phyloP scores from a whole-genome alignment of 2,329 filamentous ascomycete genomes.

The Botrytis byssoidea region DNA sequence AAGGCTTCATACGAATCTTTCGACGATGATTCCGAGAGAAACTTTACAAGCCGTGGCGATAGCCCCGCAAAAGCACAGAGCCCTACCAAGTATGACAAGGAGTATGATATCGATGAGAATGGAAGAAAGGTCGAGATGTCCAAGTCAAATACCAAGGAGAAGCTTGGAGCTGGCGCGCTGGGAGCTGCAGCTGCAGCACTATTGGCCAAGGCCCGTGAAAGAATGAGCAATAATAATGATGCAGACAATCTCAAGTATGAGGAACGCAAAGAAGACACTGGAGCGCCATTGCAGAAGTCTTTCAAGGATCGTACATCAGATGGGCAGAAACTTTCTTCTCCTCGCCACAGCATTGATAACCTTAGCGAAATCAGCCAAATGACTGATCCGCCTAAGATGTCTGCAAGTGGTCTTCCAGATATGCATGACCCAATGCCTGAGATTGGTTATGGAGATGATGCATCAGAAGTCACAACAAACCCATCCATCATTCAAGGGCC shows the following conservation, averaged over 20 bases:
- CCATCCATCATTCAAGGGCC: conserved; percentile 79
- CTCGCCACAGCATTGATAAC: conserved; percentile 58
- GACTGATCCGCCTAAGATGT: conserved; percentile 54
- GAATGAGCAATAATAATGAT: conserved; percentile 26
- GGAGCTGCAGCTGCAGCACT: conserved; percentile 32
- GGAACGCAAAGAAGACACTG: conserved; percentile 38
- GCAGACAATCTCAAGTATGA: conserved; percentile 35
- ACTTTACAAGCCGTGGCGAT: conserved; percentile 41
- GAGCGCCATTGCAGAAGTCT: conserved; percentile 59
- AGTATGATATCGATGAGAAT: conserved; percentile 40
- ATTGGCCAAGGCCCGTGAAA: conserved; percentile 31
- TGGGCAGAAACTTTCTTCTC: conserved; percentile 51
- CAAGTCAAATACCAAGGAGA: conserved; percentile 32
- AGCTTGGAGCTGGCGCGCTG: conserved; percentile 31
- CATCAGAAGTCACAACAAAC: conserved; percentile 74
- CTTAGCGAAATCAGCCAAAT: conserved; percentile 45
- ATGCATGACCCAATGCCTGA: conserved; percentile 72
- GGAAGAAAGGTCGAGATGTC: conserved; percentile 39
- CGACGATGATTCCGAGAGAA: conserved; percentile 39
- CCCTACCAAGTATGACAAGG: conserved; percentile 34
- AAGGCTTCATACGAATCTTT: conserved; percentile 38
- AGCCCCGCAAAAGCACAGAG: conserved; percentile 45
- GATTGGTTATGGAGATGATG: conserved; percentile 62
- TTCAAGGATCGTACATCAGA: conserved; percentile 65
- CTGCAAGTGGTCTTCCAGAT: conserved; percentile 68